phyloP scores from a whole-genome alignment of 139 green algal species.

The Pycnococcus provasolii region DNA sequence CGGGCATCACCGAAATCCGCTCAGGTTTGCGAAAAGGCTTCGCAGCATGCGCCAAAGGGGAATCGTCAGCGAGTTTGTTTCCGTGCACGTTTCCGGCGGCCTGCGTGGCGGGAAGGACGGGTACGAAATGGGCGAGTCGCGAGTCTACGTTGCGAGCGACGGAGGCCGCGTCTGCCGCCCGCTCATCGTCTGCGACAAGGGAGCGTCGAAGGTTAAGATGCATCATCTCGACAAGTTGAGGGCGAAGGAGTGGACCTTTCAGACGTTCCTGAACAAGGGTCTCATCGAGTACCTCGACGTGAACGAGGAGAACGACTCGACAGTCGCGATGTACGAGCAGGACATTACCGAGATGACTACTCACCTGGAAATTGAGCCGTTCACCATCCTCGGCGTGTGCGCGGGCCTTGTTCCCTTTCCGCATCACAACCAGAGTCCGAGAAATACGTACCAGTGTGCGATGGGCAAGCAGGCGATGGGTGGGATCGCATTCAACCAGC shows the following conservation, averaged over 20 bases:
- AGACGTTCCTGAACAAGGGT: slow-evolving; percentile 49
- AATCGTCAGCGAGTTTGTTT: slow-evolving; percentile 76
- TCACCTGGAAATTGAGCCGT: slow-evolving; percentile 97
- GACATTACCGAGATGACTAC: slow-evolving; percentile 50
- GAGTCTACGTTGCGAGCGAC: slow-evolving; percentile 65
- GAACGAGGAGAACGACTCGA: slow-evolving; percentile 89
- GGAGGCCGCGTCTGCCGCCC: slow-evolving; percentile 89
- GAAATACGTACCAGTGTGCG: slow-evolving; percentile 98
- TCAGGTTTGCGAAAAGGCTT: slow-evolving; percentile 35
- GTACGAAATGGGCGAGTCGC: background rate
- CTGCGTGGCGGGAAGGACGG: no score
- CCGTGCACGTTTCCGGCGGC: slow-evolving; percentile 49
- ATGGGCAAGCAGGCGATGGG: slow-evolving; percentile 99
- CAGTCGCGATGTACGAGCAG: slow-evolving; percentile 73
- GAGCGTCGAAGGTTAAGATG: slow-evolving; percentile 65
- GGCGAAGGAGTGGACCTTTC: slow-evolving; percentile 37
- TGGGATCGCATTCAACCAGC: slow-evolving; percentile 94
- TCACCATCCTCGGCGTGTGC: slow-evolving; percentile 96
- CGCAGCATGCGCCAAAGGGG: slow-evolving; percentile 55
- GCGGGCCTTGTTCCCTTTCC: slow-evolving; percentile 94
- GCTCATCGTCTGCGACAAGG: slow-evolving; percentile 79
- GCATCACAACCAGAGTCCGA: slow-evolving; percentile 97
- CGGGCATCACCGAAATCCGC: slow-evolving; percentile 46
- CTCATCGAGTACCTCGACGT: slow-evolving; percentile 97
- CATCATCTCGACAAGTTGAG: slow-evolving; percentile 61